These are phyloP conservation scores for Ceratobasidium sp. DNA, from an alignment of 1,284 basidiomycete genomes.

Conservation along the genomic window DNA sequence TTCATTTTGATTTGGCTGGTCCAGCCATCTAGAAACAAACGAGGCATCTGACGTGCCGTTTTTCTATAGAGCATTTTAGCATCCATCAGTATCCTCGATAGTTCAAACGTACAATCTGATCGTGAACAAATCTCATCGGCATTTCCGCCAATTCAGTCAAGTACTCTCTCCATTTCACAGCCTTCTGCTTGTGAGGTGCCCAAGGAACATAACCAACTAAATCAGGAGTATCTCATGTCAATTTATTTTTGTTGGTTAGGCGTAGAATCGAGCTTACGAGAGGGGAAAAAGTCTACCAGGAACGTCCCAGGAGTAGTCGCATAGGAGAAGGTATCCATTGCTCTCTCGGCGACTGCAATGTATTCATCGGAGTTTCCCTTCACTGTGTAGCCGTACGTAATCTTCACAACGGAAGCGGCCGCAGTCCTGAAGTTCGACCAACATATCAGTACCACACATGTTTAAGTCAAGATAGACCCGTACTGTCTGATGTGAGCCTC, in stretches of 20 bases:
- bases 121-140: slow-evolving; percentile 1
- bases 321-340: not conserved
- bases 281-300: not conserved
- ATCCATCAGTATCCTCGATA: not conserved
- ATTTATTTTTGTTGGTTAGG: not conserved
- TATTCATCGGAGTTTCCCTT: not conserved
- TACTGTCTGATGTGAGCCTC: slow-evolving; percentile 4
- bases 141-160: not conserved
- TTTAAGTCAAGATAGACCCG: not conserved
- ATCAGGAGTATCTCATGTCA: not conserved
- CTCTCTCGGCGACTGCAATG: not conserved
- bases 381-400: not conserved
- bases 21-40: not conserved
- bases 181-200: not conserved
- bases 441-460: not conserved
- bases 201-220: slow-evolving; percentile 3
- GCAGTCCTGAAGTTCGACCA: not conserved
- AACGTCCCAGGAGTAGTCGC: slow-evolving; percentile 4
- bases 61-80: not conserved
- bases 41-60: not conserved
- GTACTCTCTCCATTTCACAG: not conserved
- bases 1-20: not conserved
- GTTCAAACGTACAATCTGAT: not conserved
- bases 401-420: not conserved
- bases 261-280: not conserved